Evolutionary conservation across 352 stramenopile genomes (phyloP).

Genomic region (Phytophthora uliginosa): DNA sequence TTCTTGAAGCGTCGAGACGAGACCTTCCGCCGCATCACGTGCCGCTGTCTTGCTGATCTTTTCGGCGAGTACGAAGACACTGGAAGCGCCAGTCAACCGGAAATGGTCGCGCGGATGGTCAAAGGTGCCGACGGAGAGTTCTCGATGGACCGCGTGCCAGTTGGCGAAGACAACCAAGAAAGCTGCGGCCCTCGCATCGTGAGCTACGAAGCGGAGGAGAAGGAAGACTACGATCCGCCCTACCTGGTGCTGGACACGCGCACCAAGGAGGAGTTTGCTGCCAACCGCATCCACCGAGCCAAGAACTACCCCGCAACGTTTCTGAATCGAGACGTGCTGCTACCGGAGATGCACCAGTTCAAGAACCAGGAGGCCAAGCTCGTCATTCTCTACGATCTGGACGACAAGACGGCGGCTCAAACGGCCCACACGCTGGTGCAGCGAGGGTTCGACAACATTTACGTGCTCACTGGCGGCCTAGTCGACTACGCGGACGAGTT

Average conservation of each 20-base stretch:
- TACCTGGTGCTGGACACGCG: constrained; percentile 83
- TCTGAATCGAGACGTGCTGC: constrained; percentile 69
- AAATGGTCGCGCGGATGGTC: constrained; percentile 85
- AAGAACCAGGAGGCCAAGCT: constrained; percentile 85
- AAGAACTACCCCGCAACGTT: constrained; percentile 72
- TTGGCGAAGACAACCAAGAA: constrained; percentile 46
- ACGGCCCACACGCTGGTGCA: constrained; percentile 81
- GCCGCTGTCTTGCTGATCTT: constrained; percentile 75
- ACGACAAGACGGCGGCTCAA: constrained; percentile 71
- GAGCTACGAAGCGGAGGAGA: constrained; percentile 82
- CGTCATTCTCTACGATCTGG: constrained; percentile 83
- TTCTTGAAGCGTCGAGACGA: constrained; percentile 87
- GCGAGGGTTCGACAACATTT: constrained; percentile 88
- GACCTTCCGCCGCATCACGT: constrained; percentile 79
- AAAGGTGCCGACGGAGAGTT: constrained; percentile 74
- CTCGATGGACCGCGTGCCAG: constrained; percentile 73
- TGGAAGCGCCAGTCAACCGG: constrained; percentile 50
- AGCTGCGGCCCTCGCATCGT: constrained; percentile 67
- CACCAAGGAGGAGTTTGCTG: constrained; percentile 72
- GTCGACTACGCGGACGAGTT: constrained; percentile 73
- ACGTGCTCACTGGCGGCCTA: constrained; percentile 77
- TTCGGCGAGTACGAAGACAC: constrained; percentile 82
- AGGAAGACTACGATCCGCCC: constrained; percentile 80
- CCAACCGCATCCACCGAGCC: constrained; percentile 75
- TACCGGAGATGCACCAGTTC: constrained; percentile 84